Base-by-base conservation (phyloP, 1,139 yeast species). In the Pichia sp. region DNA sequence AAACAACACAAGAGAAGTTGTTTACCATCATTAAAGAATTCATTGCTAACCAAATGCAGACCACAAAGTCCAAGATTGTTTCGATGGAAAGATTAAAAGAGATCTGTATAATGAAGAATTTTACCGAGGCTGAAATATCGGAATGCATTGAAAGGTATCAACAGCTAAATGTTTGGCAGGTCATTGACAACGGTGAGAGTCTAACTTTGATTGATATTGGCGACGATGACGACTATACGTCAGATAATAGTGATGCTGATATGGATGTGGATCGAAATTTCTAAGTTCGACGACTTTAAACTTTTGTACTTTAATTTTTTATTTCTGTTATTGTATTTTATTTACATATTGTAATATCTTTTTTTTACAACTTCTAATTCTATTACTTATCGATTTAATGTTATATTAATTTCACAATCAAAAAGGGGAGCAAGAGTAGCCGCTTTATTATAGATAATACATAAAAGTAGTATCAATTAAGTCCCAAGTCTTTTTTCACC, bases 71-170 rank as follows among this genome's bases (percentile, higher is more conserved):
- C 6, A 64, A 64, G 51, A 57, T 68, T 58, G 60, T 88, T 65
- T 75, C 84, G n/a, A 71, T 86, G 72, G 77, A 75, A 20, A 80
- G 74, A 6, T 75, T 93, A 58, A 79, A 81, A 58, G 84, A 84
- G 58, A 77, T 91, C n/a, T 85, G 87, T 44, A 75, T 88, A 53
- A 87, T 89, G 30, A 85, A 87, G 70, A 97, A 97, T 3, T 92
- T 80, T 71, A 90, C 96, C 0, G 84, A 84, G 62, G 81, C 83
- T 60, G 93, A 91, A 67, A 79, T 92, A 62, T 81, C 79, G 53
- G 86, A 81, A 57, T 87, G 96, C 76, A 75, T 93, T 52, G 75
- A 77, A 48, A 93, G 87, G 67, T 92, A 92, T 68, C 80, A 82
- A 51, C 78, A 78, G 48, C 76, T 88, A 60, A 85, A 86, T 52